A percentile compares a stretch with the other conserved stretches of the same genome.
Conservation (phyloP, 352 stramenopile genomes). For the Phytopythium delawarense region DNA sequence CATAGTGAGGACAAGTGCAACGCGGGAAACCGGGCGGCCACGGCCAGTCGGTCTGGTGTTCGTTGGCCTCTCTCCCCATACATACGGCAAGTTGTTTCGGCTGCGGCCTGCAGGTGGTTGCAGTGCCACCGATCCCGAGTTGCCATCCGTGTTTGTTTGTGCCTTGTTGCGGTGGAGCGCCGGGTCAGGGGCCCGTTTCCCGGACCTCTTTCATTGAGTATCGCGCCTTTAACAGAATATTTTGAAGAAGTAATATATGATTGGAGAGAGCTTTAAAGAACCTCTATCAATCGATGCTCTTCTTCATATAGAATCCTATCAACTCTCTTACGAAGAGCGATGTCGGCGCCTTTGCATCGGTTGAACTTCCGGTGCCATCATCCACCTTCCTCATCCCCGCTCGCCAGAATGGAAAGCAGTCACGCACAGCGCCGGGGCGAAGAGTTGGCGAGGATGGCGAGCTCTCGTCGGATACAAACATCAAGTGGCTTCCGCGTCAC, state of each 20-base stretch:
- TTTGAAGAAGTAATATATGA: too few species aligned
- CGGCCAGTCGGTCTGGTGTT: not conserved
- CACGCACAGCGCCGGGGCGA: not conserved
- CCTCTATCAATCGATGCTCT: not conserved
- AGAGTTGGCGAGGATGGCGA: not conserved
- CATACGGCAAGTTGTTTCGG: not conserved
- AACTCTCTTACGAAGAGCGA: too few species aligned
- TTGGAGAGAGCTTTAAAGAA: too few species aligned
- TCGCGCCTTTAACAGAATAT: too few species aligned
- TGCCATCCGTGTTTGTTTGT: not conserved
- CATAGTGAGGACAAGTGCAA: not conserved
- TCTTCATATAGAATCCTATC: too few species aligned
- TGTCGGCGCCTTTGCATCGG: not conserved
- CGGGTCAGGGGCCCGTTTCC: not conserved
- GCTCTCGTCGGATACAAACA: not conserved
- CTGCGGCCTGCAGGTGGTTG: not conserved
- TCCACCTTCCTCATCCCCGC: not conserved
- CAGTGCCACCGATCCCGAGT: not conserved
- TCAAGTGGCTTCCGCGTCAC: not conserved
- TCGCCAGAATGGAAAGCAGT: not conserved
- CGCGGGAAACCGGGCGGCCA: not conserved
- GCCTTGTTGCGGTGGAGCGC: not conserved
- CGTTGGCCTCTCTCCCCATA: not conserved
- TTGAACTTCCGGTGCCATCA: conserved; percentile 10
- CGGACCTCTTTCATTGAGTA: not conserved